Conservation (phyloP, 768 basidiomycete genomes). For the Russula sp. region DNA sequence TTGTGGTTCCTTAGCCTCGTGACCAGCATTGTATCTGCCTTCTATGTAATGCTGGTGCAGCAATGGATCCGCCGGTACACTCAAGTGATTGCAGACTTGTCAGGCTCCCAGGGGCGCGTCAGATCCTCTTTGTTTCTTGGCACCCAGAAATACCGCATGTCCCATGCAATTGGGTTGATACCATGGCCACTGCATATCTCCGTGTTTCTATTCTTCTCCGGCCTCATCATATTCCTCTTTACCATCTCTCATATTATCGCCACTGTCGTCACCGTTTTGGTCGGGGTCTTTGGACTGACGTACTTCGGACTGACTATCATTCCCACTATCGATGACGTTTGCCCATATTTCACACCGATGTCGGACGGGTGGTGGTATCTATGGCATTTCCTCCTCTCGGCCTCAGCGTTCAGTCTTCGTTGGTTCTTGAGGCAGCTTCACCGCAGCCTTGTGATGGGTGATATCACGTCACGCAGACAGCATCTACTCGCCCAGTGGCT, state of each 20-base stretch:
- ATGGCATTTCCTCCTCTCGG: neutral
- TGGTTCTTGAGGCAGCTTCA: neutral
- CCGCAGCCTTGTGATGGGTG: neutral
- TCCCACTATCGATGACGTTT: neutral
- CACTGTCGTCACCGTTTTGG: neutral
- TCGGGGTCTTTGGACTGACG: neutral
- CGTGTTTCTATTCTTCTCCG: slow-evolving; percentile 17
- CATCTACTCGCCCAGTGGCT: neutral
- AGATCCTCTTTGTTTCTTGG: slow-evolving; percentile 12
- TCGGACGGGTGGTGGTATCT: slow-evolving; percentile 3
- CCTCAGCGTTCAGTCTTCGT: neutral
- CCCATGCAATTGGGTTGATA: slow-evolving; percentile 26
- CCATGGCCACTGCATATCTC: slow-evolving; percentile 16
- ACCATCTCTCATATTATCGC: slow-evolving; percentile 2
- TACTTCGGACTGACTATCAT: slow-evolving; percentile 6
- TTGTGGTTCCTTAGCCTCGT: slow-evolving; percentile 16
- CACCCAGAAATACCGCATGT: slow-evolving; percentile 2
- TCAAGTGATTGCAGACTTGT: neutral
- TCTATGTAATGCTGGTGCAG: slow-evolving; percentile 14
- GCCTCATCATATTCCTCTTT: slow-evolving; percentile 12
- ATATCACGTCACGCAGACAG: neutral
- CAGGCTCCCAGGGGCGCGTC: neutral
- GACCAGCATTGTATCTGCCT: slow-evolving; percentile 7
- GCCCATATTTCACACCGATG: slow-evolving; percentile 17
- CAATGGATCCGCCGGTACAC: slow-evolving; percentile 13